A percentile compares a stretch with the other conserved stretches of the same genome.
Conservation (phyloP, 495 filamentous ascomycete genomes). For the Aspergillus affinis region DNA sequence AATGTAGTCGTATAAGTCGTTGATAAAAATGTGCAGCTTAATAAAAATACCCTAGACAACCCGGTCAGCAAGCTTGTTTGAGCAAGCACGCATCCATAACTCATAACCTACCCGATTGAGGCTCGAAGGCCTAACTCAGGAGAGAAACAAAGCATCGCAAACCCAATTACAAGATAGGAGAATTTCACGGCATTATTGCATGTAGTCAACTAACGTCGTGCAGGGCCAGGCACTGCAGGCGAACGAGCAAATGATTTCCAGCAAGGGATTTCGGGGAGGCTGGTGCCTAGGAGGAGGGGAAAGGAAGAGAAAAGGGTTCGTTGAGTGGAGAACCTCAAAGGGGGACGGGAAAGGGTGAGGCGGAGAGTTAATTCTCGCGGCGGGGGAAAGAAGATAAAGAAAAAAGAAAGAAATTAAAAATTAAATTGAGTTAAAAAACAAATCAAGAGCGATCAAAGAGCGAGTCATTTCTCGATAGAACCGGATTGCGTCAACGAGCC, state of each 20-base stretch:
- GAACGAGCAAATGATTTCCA: neutral
- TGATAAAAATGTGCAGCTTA: slow-evolving; percentile 35
- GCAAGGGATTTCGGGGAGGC: neutral
- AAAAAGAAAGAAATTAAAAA: slow-evolving; percentile 2
- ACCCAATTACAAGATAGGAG: slow-evolving; percentile 10
- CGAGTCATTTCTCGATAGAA: neutral
- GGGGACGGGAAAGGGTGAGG: slow-evolving; percentile 9
- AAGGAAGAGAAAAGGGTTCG: neutral
- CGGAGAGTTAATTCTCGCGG: neutral
- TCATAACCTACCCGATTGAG: slow-evolving; percentile 39
- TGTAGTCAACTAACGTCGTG: slow-evolving; percentile 10
- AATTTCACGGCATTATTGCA: slow-evolving; percentile 17
- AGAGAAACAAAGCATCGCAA: slow-evolving; percentile 34
- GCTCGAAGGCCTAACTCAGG: slow-evolving; percentile 37
- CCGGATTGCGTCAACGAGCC: slow-evolving; percentile 19
- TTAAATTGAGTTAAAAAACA: neutral
- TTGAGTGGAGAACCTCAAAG: slow-evolving; percentile 10
- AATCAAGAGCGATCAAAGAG: neutral
- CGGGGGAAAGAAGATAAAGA: neutral
- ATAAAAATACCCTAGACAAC: slow-evolving; percentile 32
- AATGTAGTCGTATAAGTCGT: slow-evolving; percentile 40
- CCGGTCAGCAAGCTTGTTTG: slow-evolving; percentile 3
- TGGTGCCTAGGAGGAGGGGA: neutral
- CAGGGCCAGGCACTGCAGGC: slow-evolving; percentile 1
- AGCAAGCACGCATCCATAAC: neutral